A percentile compares a stretch with the other conserved stretches of the same genome.
Evolutionary conservation across 768 basidiomycete species (phyloP).

Genomic region (Lactifluus volemus): DNA sequence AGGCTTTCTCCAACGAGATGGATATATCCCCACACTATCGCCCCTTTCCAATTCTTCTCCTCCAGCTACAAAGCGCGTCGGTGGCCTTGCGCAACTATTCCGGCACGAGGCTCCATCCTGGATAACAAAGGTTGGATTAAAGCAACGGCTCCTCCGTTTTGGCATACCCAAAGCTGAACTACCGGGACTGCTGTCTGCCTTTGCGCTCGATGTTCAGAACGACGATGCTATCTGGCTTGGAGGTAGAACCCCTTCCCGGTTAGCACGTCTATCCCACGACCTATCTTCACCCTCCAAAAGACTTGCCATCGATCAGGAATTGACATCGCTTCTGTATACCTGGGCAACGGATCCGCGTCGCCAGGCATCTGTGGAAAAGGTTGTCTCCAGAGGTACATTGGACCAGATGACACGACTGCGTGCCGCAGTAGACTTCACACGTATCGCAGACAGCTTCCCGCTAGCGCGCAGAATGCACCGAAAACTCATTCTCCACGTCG

Average conservation of each 20-base stretch:
- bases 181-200: slow-evolving; percentile 35
- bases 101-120: slow-evolving; percentile 10
- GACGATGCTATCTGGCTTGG: slow-evolving; percentile 18
- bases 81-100: slow-evolving; percentile 1
- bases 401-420: slow-evolving; percentile 23
- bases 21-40: neutral
- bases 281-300: slow-evolving; percentile 23
- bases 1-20: too few relatives aligned
- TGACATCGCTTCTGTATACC: slow-evolving; percentile 44
- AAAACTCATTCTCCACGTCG: slow-evolving; percentile 90
- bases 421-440: slow-evolving; percentile 32
- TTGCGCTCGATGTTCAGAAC: slow-evolving; percentile 30
- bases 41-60: neutral
- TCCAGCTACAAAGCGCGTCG: neutral
- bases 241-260: slow-evolving; percentile 30
- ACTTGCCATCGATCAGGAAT: slow-evolving; percentile 38
- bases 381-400: slow-evolving; percentile 20
- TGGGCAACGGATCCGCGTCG: slow-evolving; percentile 40
- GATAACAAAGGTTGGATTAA: slow-evolving; percentile 22
- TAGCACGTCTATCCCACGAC: slow-evolving; percentile 37
- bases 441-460: slow-evolving; percentile 38
- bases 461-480: slow-evolving; percentile 53
- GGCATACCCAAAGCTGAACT: slow-evolving; percentile 39
- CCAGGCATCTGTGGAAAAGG: neutral
- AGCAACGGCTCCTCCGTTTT: slow-evolving; percentile 36